Evolutionary conservation across 2,329 filamentous ascomycete genomes (phyloP).

Genomic region (Berkeleyomyces rouxiae): DNA sequence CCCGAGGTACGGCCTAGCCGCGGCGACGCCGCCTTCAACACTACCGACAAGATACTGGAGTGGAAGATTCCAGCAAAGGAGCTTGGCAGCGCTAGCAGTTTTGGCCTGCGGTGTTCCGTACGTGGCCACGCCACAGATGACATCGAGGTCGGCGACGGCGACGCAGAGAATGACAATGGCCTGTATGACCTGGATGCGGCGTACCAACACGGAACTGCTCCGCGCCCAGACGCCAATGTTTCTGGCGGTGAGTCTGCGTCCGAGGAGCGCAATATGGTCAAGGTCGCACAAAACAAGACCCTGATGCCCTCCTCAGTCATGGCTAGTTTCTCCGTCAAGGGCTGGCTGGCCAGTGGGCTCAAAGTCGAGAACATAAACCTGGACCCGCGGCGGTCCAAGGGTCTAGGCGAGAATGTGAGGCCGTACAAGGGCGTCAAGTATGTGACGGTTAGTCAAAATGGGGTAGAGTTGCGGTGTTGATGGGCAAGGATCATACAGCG

Average conservation of each 20-base stretch:
- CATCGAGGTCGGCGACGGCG: slow-evolving; percentile 32
- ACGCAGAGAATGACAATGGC: slow-evolving; percentile 24
- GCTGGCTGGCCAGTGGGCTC: slow-evolving; percentile 50
- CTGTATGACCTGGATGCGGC: slow-evolving; percentile 11
- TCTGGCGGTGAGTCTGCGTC: not conserved
- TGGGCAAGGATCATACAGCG: no score
- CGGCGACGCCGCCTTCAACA: slow-evolving; percentile 70
- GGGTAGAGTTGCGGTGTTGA: slow-evolving; percentile 46
- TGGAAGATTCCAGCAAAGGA: slow-evolving; percentile 75
- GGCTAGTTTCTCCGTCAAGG: slow-evolving; percentile 54
- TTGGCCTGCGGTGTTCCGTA: slow-evolving; percentile 65
- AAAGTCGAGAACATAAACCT: slow-evolving; percentile 52
- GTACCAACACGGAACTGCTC: slow-evolving; percentile 5
- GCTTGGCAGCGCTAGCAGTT: slow-evolving; percentile 48
- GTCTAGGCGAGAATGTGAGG: slow-evolving; percentile 72
- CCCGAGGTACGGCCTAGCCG: slow-evolving; percentile 64
- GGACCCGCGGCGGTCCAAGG: slow-evolving; percentile 64
- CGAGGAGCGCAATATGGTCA: slow-evolving; percentile 34
- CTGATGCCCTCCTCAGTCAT: slow-evolving; percentile 67
- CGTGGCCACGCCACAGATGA: slow-evolving; percentile 42
- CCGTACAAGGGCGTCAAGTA: slow-evolving; percentile 99
- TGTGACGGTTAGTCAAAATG: slow-evolving; percentile 55
- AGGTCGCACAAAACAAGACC: slow-evolving; percentile 50
- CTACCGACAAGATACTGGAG: slow-evolving; percentile 55
- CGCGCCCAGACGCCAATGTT: not conserved